Evolutionary conservation across 169 alveolate genomes (phyloP).

Genomic region (Babesia divergens): DNA sequence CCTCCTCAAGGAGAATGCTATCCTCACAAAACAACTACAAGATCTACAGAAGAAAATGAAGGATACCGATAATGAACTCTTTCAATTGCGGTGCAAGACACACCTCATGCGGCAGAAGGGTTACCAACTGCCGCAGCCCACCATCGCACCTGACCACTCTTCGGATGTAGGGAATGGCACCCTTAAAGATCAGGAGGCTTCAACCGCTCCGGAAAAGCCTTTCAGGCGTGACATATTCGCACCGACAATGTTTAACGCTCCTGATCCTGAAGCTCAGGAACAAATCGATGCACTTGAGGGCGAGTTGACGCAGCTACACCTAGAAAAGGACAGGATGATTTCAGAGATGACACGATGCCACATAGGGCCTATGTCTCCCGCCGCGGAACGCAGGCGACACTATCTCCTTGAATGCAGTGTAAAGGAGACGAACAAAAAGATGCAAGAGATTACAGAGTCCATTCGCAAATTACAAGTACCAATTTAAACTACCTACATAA

Average conservation of each 20-base stretch:
- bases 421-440: conserved; percentile 20
- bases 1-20: conserved; percentile 46
- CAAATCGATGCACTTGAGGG: conserved; percentile 46
- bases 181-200: background rate
- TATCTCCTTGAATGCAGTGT: conserved; percentile 24
- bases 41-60: conserved; percentile 3
- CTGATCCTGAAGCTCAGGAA: conserved; percentile 52
- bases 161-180: background rate
- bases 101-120: conserved; percentile 25
- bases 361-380: conserved; percentile 56
- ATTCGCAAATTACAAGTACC: conserved; percentile 39
- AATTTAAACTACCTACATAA: background rate
- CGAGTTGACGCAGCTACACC: conserved; percentile 49
- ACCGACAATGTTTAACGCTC: conserved; percentile 65
- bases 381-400: conserved; percentile 44
- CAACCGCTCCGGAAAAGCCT: background rate
- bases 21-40: conserved; percentile 27
- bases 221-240: conserved; percentile 43
- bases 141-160: background rate
- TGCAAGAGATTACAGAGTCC: conserved; percentile 30
- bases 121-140: background rate
- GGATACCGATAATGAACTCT: conserved; percentile 54
- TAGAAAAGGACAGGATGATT: conserved; percentile 58
- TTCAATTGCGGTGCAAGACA: conserved; percentile 37
- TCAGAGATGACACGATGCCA: conserved; percentile 64